Evolutionary conservation across 176 grass and related monocot species (phyloP).

Genomic region (Phoenix roebelenii): DNA sequence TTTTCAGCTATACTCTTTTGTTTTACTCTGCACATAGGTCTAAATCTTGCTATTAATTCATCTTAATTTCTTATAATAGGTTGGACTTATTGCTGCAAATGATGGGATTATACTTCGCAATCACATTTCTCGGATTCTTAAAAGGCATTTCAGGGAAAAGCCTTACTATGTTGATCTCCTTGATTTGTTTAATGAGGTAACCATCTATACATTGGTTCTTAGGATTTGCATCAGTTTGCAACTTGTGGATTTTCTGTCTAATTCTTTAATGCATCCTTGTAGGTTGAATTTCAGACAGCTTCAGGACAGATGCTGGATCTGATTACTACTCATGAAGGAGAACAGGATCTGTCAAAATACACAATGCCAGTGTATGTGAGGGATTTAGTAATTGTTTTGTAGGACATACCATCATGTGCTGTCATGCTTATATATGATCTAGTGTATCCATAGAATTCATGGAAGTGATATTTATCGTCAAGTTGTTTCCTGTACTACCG

Average conservation of each 20-base stretch:
- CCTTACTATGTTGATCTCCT: conserved; percentile 93
- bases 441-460: too few species aligned
- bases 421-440: too few species aligned
- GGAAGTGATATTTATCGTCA: too few species aligned
- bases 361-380: conserved; percentile 65
- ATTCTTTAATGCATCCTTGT: conserved; percentile 15
- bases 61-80: conserved; percentile 42
- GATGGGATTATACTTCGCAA: conserved; percentile 95
- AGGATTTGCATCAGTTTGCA: too few species aligned
- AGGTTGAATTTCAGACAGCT: conserved; percentile 99
- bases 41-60: not conserved
- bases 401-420: too few species aligned
- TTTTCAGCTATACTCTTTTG: too few species aligned
- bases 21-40: too few species aligned
- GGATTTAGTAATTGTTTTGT: not conserved
- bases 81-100: conserved; percentile 96
- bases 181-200: conserved; percentile 97
- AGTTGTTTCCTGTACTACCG: too few species aligned
- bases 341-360: conserved; percentile 83
- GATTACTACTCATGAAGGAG: conserved; percentile 96
- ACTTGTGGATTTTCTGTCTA: not conserved
- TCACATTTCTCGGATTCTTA: conserved; percentile 86
- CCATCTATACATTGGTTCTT: conserved; percentile 9
- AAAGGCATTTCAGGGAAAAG: conserved; percentile 71
- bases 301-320: conserved; percentile 92